These are phyloP conservation scores for Selenicereus undatus DNA, from an alignment of 148 eudicot species.

Conservation along the genomic window DNA sequence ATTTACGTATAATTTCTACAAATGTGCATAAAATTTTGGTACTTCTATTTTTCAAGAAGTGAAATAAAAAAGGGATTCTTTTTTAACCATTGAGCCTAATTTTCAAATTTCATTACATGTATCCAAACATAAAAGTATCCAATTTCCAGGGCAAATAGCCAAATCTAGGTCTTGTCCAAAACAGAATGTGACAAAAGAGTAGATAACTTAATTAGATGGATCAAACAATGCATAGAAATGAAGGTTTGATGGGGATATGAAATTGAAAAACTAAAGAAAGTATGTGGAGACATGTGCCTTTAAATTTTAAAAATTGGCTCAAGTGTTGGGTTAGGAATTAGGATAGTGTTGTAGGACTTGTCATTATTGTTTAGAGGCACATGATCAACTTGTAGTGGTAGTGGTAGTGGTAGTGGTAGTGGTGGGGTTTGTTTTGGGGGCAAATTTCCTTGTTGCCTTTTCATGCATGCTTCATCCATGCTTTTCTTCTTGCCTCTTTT, in stretches of 20 bases:
- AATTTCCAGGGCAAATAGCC: constrained; percentile 9
- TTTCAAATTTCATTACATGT: background rate
- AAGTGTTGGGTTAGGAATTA: background rate
- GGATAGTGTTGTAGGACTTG: constrained; percentile 15
- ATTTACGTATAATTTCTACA: too few species aligned
- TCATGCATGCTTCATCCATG: constrained; percentile 35
- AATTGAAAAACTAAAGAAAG: constrained; percentile 1
- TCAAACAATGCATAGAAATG: background rate
- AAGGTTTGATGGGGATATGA: background rate
- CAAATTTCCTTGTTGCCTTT: constrained; percentile 24
- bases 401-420: constrained; percentile 37
- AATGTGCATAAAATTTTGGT: too few species aligned
- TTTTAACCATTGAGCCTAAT: too few species aligned
- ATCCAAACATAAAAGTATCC: background rate
- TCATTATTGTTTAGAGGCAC: constrained; percentile 38
- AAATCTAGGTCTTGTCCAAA: constrained; percentile 15
- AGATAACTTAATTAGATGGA: background rate
- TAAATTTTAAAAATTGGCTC: background rate
- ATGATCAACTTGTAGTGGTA: constrained; percentile 35
- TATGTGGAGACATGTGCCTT: constrained; percentile 33
- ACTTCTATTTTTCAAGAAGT: too few species aligned
- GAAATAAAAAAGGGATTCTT: too few species aligned
- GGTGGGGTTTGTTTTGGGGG: constrained; percentile 8
- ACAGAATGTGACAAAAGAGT: constrained; percentile 13
- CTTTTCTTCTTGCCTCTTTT: constrained; percentile 22